These are phyloP conservation scores for Ligustrum vulgare DNA, from an alignment of 257 asterid species.

Conservation along the genomic window DNA sequence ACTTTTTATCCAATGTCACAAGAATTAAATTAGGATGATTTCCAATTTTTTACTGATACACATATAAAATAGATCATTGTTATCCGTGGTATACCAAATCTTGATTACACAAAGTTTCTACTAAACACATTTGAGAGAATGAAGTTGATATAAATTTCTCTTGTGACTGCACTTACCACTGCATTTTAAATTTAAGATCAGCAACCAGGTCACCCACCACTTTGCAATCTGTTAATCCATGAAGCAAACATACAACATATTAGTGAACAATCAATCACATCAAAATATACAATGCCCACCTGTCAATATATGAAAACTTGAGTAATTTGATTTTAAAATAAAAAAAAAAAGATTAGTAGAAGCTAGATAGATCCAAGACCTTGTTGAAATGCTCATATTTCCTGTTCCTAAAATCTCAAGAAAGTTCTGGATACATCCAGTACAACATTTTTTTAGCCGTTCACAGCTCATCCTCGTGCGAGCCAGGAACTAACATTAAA, in stretches of 20 bases:
- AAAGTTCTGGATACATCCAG: too few species aligned
- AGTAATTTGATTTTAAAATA: background rate
- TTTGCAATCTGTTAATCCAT: constrained; percentile 68
- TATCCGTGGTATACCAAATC: background rate
- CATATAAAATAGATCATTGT: background rate
- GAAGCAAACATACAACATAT: constrained; percentile 19
- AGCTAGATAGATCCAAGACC: constrained; percentile 38
- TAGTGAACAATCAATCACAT: constrained; percentile 13
- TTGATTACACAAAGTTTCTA: background rate
- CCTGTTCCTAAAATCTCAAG: constrained; percentile 96
- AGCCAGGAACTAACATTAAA: too few species aligned
- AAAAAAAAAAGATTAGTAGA: background rate
- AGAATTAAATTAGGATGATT: background rate
- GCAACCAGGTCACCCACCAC: constrained; percentile 68
- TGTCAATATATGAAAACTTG: background rate
- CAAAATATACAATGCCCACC: background rate
- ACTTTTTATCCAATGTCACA: background rate
- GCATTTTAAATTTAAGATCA: constrained; percentile 30
- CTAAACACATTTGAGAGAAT: constrained; percentile 2
- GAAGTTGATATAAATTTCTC: background rate
- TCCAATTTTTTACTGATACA: background rate
- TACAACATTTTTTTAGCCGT: too few species aligned
- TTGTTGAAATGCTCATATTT: constrained; percentile 99
- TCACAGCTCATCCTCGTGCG: too few species aligned
- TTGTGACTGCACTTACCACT: background rate